Percentiles rank a stretch among this genome's conserved stretches.
Conservation (phyloP, 805 yeast genomes). For the Zygotorulaspora danielsina region DNA sequence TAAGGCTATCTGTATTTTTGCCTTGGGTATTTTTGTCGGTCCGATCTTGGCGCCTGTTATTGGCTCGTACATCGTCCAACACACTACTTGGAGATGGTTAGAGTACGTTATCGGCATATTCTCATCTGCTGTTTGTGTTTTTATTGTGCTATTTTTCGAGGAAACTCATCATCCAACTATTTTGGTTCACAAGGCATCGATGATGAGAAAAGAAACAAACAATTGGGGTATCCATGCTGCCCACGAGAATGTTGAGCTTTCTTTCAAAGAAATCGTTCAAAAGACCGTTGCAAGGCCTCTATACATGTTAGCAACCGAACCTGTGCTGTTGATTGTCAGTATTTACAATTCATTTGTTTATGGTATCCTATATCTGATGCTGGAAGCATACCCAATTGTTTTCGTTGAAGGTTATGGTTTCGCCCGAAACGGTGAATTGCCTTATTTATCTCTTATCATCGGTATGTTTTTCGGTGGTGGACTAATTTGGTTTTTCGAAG, state of each 20-base stretch:
- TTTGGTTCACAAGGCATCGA: conserved; percentile 56
- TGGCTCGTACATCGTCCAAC: conserved; percentile 63
- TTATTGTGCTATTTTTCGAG: conserved; percentile 41
- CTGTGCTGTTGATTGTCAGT: conserved; percentile 63
- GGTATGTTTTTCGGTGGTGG: conserved; percentile 62
- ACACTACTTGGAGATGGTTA: conserved; percentile 83
- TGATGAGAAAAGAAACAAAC: conserved; percentile 61
- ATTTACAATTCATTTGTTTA: conserved; percentile 74
- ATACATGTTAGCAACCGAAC: conserved; percentile 62
- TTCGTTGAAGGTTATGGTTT: conserved; percentile 60
- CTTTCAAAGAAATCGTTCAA: conserved; percentile 54
- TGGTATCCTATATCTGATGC: conserved; percentile 68
- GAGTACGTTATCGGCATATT: conserved; percentile 65
- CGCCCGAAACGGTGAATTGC: conserved; percentile 52
- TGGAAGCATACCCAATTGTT: conserved; percentile 73
- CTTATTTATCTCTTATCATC: conserved; percentile 69
- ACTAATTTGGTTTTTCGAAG: conserved; percentile 51
- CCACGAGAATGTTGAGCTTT: conserved; percentile 58
- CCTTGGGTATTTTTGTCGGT: conserved; percentile 70
- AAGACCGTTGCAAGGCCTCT: conserved; percentile 68
- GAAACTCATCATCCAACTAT: conserved; percentile 75
- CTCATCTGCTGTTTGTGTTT: conserved; percentile 39
- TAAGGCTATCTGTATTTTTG: conserved; percentile 64
- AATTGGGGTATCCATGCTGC: conserved; percentile 82
- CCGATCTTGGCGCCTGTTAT: conserved; percentile 81